phyloP scores from a whole-genome alignment of 78 protist genomes.

The Capsaspora owczarzaki region DNA sequence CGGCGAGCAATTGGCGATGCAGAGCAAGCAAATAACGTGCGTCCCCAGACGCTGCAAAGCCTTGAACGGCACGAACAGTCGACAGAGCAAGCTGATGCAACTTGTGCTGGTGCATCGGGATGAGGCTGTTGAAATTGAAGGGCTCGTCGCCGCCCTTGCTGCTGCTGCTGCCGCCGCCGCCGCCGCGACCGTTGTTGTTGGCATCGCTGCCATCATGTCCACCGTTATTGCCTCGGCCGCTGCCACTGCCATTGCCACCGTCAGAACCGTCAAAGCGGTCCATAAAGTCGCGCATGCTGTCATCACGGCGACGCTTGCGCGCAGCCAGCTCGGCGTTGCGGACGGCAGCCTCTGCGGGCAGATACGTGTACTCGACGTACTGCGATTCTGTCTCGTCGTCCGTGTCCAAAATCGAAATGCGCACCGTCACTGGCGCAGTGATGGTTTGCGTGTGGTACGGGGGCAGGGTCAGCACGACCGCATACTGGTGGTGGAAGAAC shows the following conservation, averaged over 20 bases:
- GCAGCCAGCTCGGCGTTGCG: not conserved
- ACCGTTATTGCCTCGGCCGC: not conserved
- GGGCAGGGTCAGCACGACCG: slow-evolving; percentile 22
- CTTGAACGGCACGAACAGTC: not conserved
- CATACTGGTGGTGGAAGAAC: slow-evolving; percentile 29
- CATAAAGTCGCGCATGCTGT: slow-evolving; percentile 18
- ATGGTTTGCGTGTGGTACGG: not conserved
- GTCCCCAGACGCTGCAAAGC: not conserved
- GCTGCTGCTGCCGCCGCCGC: not conserved
- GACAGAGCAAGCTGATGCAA: not conserved
- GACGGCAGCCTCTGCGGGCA: slow-evolving; percentile 2
- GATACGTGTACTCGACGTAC: slow-evolving; percentile 11
- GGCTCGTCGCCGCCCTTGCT: not conserved
- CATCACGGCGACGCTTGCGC: not conserved
- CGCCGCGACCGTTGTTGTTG: not conserved
- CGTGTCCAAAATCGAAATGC: slow-evolving; percentile 9
- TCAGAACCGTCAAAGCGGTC: not conserved
- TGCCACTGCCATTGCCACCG: not conserved
- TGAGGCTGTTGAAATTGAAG: not conserved
- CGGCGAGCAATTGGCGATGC: not conserved
- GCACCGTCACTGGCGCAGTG: not conserved
- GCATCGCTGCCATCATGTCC: not conserved
- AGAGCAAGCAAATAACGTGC: not conserved
- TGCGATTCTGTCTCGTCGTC: slow-evolving; percentile 19
- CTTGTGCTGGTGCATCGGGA: not conserved